Conservation (phyloP, 441 rosid species). For the Gossypium schwendimanii region DNA sequence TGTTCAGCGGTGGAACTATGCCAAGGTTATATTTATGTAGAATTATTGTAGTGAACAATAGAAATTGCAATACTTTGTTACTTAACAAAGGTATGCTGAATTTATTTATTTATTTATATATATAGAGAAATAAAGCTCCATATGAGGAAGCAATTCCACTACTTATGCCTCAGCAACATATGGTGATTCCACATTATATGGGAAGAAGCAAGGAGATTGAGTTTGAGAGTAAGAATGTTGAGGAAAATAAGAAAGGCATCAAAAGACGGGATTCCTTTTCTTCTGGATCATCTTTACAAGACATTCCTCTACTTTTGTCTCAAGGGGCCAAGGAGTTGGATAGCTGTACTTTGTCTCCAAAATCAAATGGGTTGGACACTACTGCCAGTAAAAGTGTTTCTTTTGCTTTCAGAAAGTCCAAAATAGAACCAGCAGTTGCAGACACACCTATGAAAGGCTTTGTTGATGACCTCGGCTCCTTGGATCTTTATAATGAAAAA, state of each 20-base stretch:
- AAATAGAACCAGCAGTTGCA: conserved; percentile 39
- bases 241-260: conserved; percentile 35
- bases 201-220: conserved; percentile 36
- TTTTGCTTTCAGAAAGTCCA: conserved; percentile 52
- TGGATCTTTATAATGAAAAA: conserved; percentile 31
- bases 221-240: conserved; percentile 27
- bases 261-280: conserved; percentile 71
- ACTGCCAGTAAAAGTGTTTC: conserved; percentile 41
- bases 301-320: conserved; percentile 89
- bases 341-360: conserved; percentile 33
- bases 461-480: conserved; percentile 63
- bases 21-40: conserved; percentile 56
- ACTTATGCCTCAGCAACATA: conserved; percentile 97
- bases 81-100: conserved; percentile 9
- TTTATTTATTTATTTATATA: background rate
- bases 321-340: conserved; percentile 58
- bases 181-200: conserved; percentile 97
- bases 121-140: conserved; percentile 91
- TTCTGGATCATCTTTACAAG: conserved; percentile 71
- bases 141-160: conserved; percentile 92
- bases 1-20: conserved; percentile 99
- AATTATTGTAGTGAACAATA: background rate
- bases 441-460: conserved; percentile 83
- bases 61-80: background rate
- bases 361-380: conserved; percentile 35